Evolutionary conservation across 2,329 filamentous ascomycete genomes (phyloP), one percentile per base, ranked within the genome.

Genomic region (Colletotrichum lupini): DNA sequence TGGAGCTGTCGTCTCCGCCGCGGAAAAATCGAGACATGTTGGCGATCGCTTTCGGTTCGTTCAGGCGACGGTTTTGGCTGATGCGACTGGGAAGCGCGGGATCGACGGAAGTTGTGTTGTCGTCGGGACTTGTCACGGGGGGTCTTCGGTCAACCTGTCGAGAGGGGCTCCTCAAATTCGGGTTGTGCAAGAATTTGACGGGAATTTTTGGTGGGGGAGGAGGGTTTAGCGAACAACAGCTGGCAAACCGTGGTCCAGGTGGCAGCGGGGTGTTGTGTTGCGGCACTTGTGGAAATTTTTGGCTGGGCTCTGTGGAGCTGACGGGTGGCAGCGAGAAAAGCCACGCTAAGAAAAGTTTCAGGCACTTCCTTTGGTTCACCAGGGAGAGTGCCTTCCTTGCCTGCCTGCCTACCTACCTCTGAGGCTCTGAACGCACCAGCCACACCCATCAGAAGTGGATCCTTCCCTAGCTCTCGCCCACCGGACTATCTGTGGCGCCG

Each of bases 21-120:
- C 95, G 94, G 90, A 98, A 98, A 87, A 98, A 99, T 88, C 95
- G 94, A 90, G 97, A 98, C 94, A 96, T 97, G 75, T 82, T 93
- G 87, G 26, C 68, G 64, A 74, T 71, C 68, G 72, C 62, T 72
- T 58, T 74, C 67, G 67, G 56, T 65, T 73, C 67, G 67, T 70
- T 14, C 46, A 60, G 55, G 49, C 60, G 67, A 69, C 61, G 67
- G 55, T 35, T 46, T 69, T 70, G 67, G 8, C 42, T 70, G 60
- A 61, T 73, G 67, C 70, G 70, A 73, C 70, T 72, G 22, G 55
- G 22, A 73, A 65, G 67, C 70, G 67, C 70, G 69, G 65, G 72
- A 69, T 72, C 63, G 69, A 72, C 69, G 64, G 64, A 37, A 64
- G 62, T 61, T 64, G 57, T 64, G 56, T 68, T 72, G 65, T 73